phyloP scores from a whole-genome alignment of 345 rosid species.

The Lepidium didymum region DNA sequence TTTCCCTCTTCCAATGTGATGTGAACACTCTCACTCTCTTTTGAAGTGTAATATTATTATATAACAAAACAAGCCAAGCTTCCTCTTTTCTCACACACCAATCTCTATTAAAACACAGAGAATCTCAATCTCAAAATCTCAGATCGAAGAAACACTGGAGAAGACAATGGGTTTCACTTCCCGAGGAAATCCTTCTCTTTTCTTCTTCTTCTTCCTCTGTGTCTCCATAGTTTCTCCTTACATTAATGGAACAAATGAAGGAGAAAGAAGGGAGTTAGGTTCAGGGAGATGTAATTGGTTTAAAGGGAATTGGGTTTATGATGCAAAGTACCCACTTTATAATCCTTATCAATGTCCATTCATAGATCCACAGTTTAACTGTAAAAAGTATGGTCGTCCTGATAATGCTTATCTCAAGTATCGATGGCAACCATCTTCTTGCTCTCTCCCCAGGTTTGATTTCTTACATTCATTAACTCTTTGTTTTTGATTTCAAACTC shows the following conservation, averaged over 20 bases:
- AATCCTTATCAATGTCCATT: slow-evolving; percentile 59
- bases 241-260: slow-evolving; percentile 2
- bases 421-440: slow-evolving; percentile 72
- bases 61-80: slow-evolving; percentile 16
- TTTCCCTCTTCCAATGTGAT: slow-evolving; percentile 24
- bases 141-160: slow-evolving; percentile 7
- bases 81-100: slow-evolving; percentile 23
- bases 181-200: slow-evolving; percentile 18
- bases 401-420: slow-evolving; percentile 60
- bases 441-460: slow-evolving; percentile 57
- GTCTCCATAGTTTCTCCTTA: slow-evolving; percentile 20
- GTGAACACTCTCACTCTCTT: slow-evolving; percentile 23
- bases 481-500: background rate
- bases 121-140: slow-evolving; percentile 4
- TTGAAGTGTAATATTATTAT: background rate
- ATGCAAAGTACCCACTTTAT: slow-evolving; percentile 61
- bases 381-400: slow-evolving; percentile 75
- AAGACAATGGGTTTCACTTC: slow-evolving; percentile 29
- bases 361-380: slow-evolving; percentile 74
- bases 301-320: slow-evolving; percentile 68
- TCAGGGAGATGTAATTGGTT: slow-evolving; percentile 49
- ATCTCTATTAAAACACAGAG: slow-evolving; percentile 3
- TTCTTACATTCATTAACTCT: background rate
- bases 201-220: slow-evolving; percentile 7
- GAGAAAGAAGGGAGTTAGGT: slow-evolving; percentile 19